Conservation (phyloP, 306 rosid genomes). For the Aeschynomene evenia region DNA sequence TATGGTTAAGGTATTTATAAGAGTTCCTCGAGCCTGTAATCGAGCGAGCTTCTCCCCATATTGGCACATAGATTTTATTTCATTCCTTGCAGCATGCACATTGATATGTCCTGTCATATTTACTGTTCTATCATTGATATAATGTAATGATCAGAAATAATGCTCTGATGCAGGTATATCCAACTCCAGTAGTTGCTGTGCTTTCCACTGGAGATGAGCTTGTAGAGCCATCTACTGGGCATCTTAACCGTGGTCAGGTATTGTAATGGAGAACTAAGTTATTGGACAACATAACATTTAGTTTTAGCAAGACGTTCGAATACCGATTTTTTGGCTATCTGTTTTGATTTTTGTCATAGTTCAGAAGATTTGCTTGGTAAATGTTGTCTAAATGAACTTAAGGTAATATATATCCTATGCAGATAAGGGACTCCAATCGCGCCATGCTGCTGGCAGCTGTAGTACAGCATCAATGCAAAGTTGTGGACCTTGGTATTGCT, state of each 20-base stretch:
- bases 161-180: constrained; percentile 62
- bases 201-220: constrained; percentile 97
- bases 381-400: constrained; percentile 4
- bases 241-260: constrained; percentile 84
- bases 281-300: neutral
- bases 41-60: constrained; percentile 11
- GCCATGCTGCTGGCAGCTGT: constrained; percentile 91
- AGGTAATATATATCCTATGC: constrained; percentile 40
- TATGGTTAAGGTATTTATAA: constrained; percentile 62
- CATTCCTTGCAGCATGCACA: neutral
- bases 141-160: constrained; percentile 18
- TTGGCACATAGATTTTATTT: neutral
- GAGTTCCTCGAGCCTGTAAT: constrained; percentile 1
- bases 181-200: constrained; percentile 68
- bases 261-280: constrained; percentile 20
- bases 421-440: constrained; percentile 97
- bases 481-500: constrained; percentile 78
- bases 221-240: constrained; percentile 64
- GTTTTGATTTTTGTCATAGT: constrained; percentile 12
- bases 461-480: constrained; percentile 68
- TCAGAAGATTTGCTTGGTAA: constrained; percentile 8
- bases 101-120: neutral
- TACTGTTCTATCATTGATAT: neutral
- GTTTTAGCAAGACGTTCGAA: neutral
- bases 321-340: constrained; percentile 9